A percentile compares a stretch with the other conserved stretches of the same genome.
These are phyloP conservation scores for Vicia villosa DNA, from an alignment of 306 rosid species.

Conservation along the genomic window DNA sequence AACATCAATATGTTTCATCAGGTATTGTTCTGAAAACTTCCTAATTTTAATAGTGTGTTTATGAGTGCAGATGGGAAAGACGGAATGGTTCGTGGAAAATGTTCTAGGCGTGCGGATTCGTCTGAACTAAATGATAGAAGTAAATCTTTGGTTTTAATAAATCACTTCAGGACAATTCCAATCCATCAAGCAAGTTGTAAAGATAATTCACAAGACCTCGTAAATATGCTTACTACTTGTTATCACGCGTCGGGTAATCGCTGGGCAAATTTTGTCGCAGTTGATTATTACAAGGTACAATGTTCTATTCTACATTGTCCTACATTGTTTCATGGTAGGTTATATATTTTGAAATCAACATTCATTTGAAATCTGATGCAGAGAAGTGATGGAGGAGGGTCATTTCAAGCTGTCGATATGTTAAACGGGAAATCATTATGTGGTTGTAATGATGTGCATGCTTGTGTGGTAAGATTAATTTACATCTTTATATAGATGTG, in stretches of 20 bases:
- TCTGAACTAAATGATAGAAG: constrained; percentile 37
- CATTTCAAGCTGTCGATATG: constrained; percentile 48
- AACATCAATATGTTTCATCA: not conserved
- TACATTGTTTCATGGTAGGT: not conserved
- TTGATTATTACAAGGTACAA: constrained; percentile 50
- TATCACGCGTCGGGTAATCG: constrained; percentile 37
- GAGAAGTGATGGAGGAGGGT: constrained; percentile 55
- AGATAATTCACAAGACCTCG: constrained; percentile 41
- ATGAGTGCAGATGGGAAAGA: constrained; percentile 41
- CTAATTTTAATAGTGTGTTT: not conserved
- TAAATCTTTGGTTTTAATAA: constrained; percentile 46
- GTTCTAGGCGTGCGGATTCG: constrained; percentile 41
- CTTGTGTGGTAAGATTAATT: constrained; percentile 35
- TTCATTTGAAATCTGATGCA: constrained; percentile 13
- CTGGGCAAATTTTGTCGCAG: constrained; percentile 54
- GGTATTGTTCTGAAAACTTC: not conserved
- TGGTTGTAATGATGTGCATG: constrained; percentile 44
- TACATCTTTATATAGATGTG: not conserved
- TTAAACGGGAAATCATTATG: constrained; percentile 44
- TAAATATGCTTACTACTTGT: constrained; percentile 42
- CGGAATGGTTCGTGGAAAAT: constrained; percentile 44
- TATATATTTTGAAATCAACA: not conserved
- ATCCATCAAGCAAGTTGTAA: constrained; percentile 22
- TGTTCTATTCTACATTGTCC: not conserved
- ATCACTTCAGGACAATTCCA: constrained; percentile 44